phyloP scores from a whole-genome alignment of 176 grass and related monocot genomes.

The Zoysia pacifica region DNA sequence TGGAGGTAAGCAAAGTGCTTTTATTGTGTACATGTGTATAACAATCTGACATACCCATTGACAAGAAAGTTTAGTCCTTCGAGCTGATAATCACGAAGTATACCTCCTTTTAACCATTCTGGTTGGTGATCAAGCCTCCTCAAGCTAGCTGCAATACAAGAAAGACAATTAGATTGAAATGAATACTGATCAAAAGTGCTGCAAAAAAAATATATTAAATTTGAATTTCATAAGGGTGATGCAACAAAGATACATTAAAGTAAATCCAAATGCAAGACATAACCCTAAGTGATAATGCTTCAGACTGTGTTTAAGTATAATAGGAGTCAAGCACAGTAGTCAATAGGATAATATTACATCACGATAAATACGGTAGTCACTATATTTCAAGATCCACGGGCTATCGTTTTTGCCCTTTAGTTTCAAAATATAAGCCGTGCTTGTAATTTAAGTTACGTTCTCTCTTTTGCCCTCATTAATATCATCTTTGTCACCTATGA shows the following conservation, averaged over 20 bases:
- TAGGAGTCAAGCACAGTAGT: too few species aligned
- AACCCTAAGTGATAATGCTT: not conserved
- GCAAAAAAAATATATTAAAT: not conserved
- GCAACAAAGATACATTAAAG: not conserved
- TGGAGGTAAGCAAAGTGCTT: slow-evolving; percentile 27
- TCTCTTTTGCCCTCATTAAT: not conserved
- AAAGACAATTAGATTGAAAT: slow-evolving; percentile 17
- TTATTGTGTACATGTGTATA: slow-evolving; percentile 22
- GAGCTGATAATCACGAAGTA: slow-evolving; percentile 99
- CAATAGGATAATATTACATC: slow-evolving; percentile 23
- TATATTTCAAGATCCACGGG: not conserved
- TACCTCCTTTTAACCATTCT: slow-evolving; percentile 92
- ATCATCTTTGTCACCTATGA: not conserved
- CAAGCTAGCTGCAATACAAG: slow-evolving; percentile 85
- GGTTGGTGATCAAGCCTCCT: slow-evolving; percentile 96
- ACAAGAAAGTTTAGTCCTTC: slow-evolving; percentile 98
- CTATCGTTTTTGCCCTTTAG: not conserved
- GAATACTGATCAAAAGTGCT: not conserved
- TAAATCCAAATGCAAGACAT: slow-evolving; percentile 12
- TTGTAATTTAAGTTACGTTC: not conserved
- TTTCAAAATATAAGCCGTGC: not conserved
- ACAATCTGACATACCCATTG: slow-evolving; percentile 65
- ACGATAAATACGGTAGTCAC: not conserved
- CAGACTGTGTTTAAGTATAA: not conserved
- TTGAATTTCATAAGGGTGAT: not conserved